Conservation (phyloP, 2,329 filamentous ascomycete species). For the Neophaeococcomyces aloes region DNA sequence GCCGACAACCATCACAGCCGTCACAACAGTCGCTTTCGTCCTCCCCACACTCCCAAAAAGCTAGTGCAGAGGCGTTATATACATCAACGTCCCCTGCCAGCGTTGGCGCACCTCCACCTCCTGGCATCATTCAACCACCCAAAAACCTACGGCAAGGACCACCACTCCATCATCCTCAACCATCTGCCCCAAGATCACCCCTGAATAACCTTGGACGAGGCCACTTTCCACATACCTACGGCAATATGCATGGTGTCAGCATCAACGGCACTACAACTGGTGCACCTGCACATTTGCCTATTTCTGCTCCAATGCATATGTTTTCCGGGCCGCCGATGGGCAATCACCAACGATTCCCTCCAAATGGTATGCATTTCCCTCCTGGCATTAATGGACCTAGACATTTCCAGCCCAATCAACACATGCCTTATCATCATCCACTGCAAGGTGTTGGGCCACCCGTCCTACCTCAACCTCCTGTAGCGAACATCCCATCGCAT, state of each 20-base stretch:
- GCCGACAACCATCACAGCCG: conserved; percentile 64
- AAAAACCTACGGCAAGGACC: conserved; percentile 47
- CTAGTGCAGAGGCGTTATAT: conserved; percentile 49
- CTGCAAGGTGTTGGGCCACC: conserved; percentile 30
- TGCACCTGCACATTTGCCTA: conserved; percentile 43
- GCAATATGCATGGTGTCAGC: conserved; percentile 44
- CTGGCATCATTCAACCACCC: conserved; percentile 51
- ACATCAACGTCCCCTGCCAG: conserved; percentile 51
- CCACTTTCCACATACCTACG: conserved; percentile 42
- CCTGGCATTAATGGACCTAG: conserved; percentile 52
- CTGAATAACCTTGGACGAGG: conserved; percentile 50
- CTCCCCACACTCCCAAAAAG: conserved; percentile 48
- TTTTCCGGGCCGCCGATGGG: conserved; percentile 41
- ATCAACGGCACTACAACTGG: conserved; percentile 49
- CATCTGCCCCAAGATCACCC: conserved; percentile 53
- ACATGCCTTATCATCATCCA: conserved; percentile 33
- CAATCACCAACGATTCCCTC: conserved; percentile 43
- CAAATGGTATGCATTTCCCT: conserved; percentile 44
- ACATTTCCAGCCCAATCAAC: conserved; percentile 48
- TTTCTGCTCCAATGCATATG: conserved; percentile 44
- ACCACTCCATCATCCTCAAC: conserved; percentile 48
- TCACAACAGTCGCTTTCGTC: conserved; percentile 66
- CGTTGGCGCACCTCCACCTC: conserved; percentile 54
- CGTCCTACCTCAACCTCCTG: conserved; percentile 26
- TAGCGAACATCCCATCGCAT: conserved; percentile 46